Percentiles rank a stretch among this genome's conserved stretches.
Evolutionary conservation across 176 grass and related monocot genomes (phyloP).

Genomic region (Chrysopogon serrulatus): DNA sequence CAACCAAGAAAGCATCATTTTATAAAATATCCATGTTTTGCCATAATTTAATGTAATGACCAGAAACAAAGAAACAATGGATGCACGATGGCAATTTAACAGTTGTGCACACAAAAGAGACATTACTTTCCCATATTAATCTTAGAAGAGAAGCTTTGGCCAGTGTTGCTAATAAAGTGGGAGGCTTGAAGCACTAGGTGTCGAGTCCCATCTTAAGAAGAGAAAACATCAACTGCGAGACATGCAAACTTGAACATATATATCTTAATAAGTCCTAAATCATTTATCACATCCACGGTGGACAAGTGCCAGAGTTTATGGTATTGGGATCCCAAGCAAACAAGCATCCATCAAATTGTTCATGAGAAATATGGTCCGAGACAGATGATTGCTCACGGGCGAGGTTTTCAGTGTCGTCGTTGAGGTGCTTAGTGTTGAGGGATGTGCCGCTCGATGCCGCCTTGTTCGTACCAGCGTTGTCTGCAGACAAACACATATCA

Average conservation of each 20-base stretch:
- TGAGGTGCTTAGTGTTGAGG: conserved; percentile 67
- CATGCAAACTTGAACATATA: neutral
- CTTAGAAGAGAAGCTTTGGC: neutral
- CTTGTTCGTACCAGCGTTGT: conserved; percentile 65
- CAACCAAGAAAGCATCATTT: neutral
- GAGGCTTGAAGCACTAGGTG: neutral
- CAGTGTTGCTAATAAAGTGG: neutral
- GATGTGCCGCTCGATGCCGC: conserved; percentile 65
- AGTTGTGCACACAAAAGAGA: neutral
- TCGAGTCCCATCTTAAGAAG: neutral
- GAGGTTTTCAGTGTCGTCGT: conserved; percentile 68
- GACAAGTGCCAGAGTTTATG: neutral
- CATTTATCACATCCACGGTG: too few species aligned
- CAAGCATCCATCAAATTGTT: neutral
- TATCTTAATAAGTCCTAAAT: neutral
- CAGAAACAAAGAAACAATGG: neutral
- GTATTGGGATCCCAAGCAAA: neutral
- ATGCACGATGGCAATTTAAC: neutral
- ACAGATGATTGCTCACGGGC: conserved; percentile 44
- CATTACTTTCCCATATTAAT: neutral
- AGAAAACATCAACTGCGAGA: neutral
- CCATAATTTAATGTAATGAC: neutral
- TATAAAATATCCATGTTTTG: neutral
- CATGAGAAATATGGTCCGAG: neutral
- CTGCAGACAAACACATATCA: conserved; percentile 22